These are phyloP conservation scores for Colletotrichum euphorbiae DNA, from an alignment of 2,329 filamentous ascomycete species.

Conservation along the genomic window DNA sequence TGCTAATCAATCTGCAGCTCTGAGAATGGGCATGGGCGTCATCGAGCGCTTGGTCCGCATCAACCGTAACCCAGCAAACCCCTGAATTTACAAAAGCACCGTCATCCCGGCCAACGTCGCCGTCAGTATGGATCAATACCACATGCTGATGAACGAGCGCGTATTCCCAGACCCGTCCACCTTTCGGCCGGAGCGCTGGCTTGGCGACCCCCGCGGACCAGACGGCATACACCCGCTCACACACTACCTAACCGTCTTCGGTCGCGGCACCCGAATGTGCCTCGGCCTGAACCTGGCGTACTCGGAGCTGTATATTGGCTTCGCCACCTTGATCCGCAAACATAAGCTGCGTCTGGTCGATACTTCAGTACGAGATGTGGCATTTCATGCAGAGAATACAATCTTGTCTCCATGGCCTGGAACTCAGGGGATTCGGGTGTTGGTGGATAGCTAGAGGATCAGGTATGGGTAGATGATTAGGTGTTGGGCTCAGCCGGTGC, in stretches of 20 bases:
- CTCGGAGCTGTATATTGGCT: conserved; percentile 6
- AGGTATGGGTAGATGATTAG: neutral
- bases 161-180: conserved; percentile 42
- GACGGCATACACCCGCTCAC: neutral
- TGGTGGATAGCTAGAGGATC: neutral
- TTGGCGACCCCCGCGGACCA: neutral
- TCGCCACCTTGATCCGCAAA: conserved; percentile 13
- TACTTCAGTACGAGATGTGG: neutral
- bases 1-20: neutral
- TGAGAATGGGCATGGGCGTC: neutral
- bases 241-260: conserved; percentile 13
- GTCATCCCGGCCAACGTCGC: conserved; percentile 48
- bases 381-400: neutral
- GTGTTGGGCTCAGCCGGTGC: no score
- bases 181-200: conserved; percentile 47
- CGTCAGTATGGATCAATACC: conserved; percentile 51
- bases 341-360: conserved; percentile 10
- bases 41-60: conserved; percentile 53
- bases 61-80: conserved; percentile 44
- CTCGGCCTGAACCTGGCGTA: conserved; percentile 4
- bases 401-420: conserved; percentile 7
- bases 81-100: conserved; percentile 44
- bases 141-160: conserved; percentile 43
- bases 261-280: neutral
- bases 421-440: neutral